phyloP scores from a whole-genome alignment of 2,329 filamentous ascomycete species.

The Akanthomyces muscarius region DNA sequence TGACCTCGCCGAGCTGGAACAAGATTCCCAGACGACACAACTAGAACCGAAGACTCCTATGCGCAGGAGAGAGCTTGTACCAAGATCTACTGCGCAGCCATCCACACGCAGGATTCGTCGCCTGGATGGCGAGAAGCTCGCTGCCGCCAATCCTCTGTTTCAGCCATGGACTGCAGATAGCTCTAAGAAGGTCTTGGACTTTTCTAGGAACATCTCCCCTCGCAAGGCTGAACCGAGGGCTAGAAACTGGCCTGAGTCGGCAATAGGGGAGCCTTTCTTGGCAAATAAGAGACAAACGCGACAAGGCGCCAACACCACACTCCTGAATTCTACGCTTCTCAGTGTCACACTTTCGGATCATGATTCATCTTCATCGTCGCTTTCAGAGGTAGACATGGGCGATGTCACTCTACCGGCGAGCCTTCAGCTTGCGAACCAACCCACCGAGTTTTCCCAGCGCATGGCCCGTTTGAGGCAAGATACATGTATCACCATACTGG shows the following conservation, averaged over 20 bases:
- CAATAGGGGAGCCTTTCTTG: background rate
- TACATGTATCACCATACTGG: constrained; percentile 9
- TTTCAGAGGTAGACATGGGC: constrained; percentile 11
- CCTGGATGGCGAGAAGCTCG: constrained; percentile 24
- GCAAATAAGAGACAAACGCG: background rate
- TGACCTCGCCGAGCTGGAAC: background rate
- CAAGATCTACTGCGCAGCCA: constrained; percentile 25
- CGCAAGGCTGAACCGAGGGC: constrained; percentile 5
- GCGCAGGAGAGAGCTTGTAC: constrained; percentile 22
- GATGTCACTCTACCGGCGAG: constrained; percentile 15
- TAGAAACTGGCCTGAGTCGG: background rate
- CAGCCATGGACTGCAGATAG: constrained; percentile 29
- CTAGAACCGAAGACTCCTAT: constrained; percentile 8
- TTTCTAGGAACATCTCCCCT: constrained; percentile 12
- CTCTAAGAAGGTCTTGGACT: constrained; percentile 20
- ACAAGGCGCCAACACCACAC: background rate
- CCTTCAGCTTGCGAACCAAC: constrained; percentile 10
- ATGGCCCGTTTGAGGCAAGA: constrained; percentile 12
- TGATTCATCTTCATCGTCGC: constrained; percentile 7
- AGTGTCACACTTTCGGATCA: background rate
- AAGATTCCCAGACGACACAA: background rate
- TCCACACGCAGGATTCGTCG: constrained; percentile 31
- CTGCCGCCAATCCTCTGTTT: constrained; percentile 29
- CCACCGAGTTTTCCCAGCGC: constrained; percentile 9
- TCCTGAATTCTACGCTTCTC: background rate